Percentiles rank a stretch among this genome's conserved stretches.
Conservation (phyloP, 2,329 filamentous ascomycete species). For the Grosmannia huntii region DNA sequence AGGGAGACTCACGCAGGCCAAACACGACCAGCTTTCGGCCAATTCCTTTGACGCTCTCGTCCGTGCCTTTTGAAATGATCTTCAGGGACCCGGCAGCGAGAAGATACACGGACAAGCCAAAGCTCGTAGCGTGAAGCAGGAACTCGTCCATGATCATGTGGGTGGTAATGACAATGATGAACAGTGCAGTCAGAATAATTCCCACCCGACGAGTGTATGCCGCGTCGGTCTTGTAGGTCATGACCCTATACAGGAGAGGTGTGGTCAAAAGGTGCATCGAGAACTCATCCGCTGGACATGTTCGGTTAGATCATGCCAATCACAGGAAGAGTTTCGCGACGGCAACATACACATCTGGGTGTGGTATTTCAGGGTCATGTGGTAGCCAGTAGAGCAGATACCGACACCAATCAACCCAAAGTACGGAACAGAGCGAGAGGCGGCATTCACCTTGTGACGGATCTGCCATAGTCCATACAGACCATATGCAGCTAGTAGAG, state of each 20-base stretch:
- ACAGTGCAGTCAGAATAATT: neutral
- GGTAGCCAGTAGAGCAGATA: neutral
- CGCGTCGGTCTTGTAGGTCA: neutral
- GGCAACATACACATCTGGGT: neutral
- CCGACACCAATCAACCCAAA: neutral
- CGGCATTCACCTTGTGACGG: neutral
- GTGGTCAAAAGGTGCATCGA: neutral
- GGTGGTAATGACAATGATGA: neutral
- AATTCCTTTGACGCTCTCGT: neutral
- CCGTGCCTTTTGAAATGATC: neutral
- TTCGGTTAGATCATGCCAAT: neutral
- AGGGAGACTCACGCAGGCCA: neutral
- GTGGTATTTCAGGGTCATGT: neutral
- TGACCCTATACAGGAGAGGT: neutral
- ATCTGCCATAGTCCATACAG: neutral
- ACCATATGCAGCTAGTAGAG: neutral
- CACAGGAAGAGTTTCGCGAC: neutral
- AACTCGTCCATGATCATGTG: neutral
- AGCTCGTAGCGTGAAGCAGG: neutral
- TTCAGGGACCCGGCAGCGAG: neutral
- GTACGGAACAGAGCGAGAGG: neutral
- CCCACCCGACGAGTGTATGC: neutral
- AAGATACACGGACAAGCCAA: neutral
- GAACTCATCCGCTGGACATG: neutral
- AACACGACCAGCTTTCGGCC: neutral